These are phyloP conservation scores for Rhododendron simsii DNA, from an alignment of 148 eudicot species.

Conservation along the genomic window DNA sequence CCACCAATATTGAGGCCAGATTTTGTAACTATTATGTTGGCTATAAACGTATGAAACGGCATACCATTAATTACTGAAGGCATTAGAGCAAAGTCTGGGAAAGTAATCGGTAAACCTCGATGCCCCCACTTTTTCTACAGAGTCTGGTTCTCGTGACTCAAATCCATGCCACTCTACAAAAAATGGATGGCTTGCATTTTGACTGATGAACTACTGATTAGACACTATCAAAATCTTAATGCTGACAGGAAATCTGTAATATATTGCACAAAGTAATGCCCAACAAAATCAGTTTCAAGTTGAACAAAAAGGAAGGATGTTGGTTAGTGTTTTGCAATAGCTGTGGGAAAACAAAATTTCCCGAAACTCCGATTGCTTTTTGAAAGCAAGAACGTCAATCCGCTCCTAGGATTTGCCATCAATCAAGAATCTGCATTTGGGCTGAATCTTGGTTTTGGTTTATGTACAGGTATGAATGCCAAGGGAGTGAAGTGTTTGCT, in stretches of 20 bases:
- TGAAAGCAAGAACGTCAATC: not conserved
- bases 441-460: constrained; percentile 2
- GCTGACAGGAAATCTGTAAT: not conserved
- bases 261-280: not conserved
- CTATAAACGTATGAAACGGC: not conserved
- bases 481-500: constrained; percentile 27
- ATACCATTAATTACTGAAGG: not conserved
- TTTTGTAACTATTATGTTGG: not conserved
- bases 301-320: not conserved
- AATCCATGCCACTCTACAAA: not conserved
- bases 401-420: not conserved
- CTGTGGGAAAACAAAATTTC: not conserved
- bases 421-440: not conserved
- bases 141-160: not conserved
- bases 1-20: not conserved
- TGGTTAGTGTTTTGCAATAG: not conserved
- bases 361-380: not conserved
- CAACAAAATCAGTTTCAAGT: not conserved
- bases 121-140: not conserved
- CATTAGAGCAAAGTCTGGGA: not conserved
- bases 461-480: constrained; percentile 25
- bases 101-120: not conserved
- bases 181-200: not conserved
- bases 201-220: not conserved
- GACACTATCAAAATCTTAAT: not conserved